These are phyloP conservation scores for Rhipidocladum racemiflorum DNA, from an alignment of 176 grass and related monocot genomes.

Conservation along the genomic window DNA sequence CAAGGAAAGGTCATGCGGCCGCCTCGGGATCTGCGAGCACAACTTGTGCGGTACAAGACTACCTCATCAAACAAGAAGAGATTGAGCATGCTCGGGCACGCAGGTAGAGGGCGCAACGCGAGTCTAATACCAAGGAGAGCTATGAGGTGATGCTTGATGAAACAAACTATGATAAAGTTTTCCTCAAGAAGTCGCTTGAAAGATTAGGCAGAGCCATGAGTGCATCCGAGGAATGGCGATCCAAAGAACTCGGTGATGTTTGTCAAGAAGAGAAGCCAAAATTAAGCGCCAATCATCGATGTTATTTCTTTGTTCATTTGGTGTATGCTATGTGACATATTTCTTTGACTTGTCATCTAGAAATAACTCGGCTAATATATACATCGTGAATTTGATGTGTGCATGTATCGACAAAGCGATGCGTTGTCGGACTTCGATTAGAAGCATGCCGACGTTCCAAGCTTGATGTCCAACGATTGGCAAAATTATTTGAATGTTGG, in stretches of 20 bases:
- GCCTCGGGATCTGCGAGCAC: slow-evolving; percentile 48
- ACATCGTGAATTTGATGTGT: too few species aligned
- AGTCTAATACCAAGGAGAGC: slow-evolving; percentile 67
- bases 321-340: too few species aligned
- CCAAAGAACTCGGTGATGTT: slow-evolving; percentile 62
- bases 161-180: slow-evolving; percentile 78
- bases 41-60: slow-evolving; percentile 48
- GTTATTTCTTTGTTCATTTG: slow-evolving; percentile 11
- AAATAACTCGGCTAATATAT: too few species aligned
- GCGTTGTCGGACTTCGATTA: too few species aligned
- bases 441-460: too few species aligned
- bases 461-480: too few species aligned
- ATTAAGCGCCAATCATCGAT: slow-evolving; percentile 40
- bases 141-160: too few species aligned
- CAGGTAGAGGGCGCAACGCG: slow-evolving; percentile 66
- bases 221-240: slow-evolving; percentile 51
- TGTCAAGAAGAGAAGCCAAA: slow-evolving; percentile 79
- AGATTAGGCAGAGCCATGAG: slow-evolving; percentile 52
- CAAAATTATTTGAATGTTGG: too few species aligned
- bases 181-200: slow-evolving; percentile 67
- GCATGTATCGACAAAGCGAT: too few species aligned
- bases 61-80: slow-evolving; percentile 66
- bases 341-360: too few species aligned
- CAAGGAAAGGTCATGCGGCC: too few species aligned
- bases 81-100: slow-evolving; percentile 50